Evolutionary conservation across 2,329 filamentous ascomycete genomes (phyloP).

Genomic region (Stachybotrys chartarum): DNA sequence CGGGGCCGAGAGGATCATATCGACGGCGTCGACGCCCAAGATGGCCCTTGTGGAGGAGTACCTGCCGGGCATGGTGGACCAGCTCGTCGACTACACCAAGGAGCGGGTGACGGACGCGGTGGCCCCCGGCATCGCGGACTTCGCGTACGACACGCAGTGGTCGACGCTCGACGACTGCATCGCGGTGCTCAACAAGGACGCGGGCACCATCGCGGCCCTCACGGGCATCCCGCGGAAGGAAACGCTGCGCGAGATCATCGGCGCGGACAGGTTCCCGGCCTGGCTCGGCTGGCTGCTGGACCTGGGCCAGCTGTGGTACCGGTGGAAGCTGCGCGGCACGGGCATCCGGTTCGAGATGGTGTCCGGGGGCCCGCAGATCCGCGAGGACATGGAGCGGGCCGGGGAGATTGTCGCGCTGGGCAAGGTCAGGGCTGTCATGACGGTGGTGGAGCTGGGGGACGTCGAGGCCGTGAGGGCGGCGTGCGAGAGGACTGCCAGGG

Average conservation of each 20-base stretch:
- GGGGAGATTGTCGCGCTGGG: conserved; percentile 32
- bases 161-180: conserved; percentile 28
- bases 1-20: conserved; percentile 37
- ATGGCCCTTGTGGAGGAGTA: conserved; percentile 33
- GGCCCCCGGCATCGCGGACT: conserved; percentile 36
- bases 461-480: conserved; percentile 32
- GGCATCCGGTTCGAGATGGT: conserved; percentile 35
- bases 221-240: conserved; percentile 25
- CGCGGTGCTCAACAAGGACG: conserved; percentile 26
- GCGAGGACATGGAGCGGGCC: conserved; percentile 34
- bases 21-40: conserved; percentile 46
- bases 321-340: conserved; percentile 35
- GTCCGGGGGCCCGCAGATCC: conserved; percentile 32
- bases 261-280: conserved; percentile 20
- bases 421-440: conserved; percentile 35
- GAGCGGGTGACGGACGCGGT: conserved; percentile 28
- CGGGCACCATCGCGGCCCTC: conserved; percentile 34
- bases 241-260: conserved; percentile 22
- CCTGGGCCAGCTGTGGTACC: conserved; percentile 31
- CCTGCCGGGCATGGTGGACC: conserved; percentile 37
- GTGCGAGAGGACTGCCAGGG: conserved; percentile 26
- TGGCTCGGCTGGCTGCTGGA: conserved; percentile 29
- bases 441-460: conserved; percentile 32
- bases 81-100: conserved; percentile 44
- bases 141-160: conserved; percentile 42